Base-by-base conservation (phyloP, 2,329 filamentous ascomycete species). In the Phoma sp. region DNA sequence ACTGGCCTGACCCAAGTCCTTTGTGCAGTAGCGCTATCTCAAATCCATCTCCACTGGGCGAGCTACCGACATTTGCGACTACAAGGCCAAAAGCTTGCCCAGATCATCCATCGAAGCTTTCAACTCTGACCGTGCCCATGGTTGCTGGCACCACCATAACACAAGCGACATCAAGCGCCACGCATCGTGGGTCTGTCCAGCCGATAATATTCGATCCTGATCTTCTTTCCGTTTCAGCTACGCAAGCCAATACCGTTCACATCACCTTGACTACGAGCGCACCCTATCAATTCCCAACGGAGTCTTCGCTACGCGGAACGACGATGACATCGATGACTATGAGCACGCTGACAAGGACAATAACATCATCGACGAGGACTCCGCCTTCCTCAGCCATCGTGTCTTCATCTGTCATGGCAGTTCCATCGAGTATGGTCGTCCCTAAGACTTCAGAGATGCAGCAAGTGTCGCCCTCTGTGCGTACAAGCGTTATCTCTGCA, bases 401-500 rank as follows among this genome's bases (percentile, higher is more conserved):
- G 2, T 4, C 24, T 29, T 29, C 9, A 9, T 29, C 27, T 29
- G 9, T 29, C 9, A 9, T 9, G 27, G 6, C 27, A 9, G 3
- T 9, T 29, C 6, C 27, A 29, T 29, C 27, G 27, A 29, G 27
- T 29, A 7, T 29, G 27, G 27, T 24, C 27, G 4, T 24, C 32
- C 13, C 23, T 11, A 6, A 51, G 27, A 7, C 27, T 13, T 33
- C 27, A 7, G 13, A 8, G 8, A 2, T 9, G 27, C 7, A 5
- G 6, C 33, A 33, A 10, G 13, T 23, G 24, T 10, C 4, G 7
- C 32, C 13, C 2, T 22, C 22, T 22, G 25, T 50, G 7, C 30
- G 38, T 10, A 52, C 42, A 2, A 55, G 47, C 4, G 41, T 64
- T 2, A 11, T 61, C 0, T 49, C 57, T 2, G 32, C 59, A 2